These are phyloP conservation scores for Anethum foeniculum DNA, from an alignment of 140 eudicot species.

Conservation along the genomic window DNA sequence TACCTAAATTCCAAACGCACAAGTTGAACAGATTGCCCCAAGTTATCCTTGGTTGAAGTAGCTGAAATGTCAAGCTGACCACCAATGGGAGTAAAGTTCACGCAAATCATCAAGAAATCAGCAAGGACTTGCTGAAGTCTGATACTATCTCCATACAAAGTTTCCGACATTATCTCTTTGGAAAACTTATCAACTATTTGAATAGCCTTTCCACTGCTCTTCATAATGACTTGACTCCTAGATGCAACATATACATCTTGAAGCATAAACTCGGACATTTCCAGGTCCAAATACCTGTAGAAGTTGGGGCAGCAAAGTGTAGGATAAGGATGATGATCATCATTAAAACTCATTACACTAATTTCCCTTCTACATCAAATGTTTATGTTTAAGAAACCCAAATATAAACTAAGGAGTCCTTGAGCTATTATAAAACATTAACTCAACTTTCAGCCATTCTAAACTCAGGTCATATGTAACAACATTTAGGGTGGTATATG, in stretches of 20 bases:
- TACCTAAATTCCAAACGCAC: constrained; percentile 85
- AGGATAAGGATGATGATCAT: neutral
- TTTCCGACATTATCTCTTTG: constrained; percentile 36
- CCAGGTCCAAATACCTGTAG: constrained; percentile 9
- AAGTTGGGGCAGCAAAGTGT: neutral
- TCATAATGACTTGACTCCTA: constrained; percentile 71
- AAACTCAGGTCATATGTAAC: neutral
- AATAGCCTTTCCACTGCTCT: constrained; percentile 67
- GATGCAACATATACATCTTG: constrained; percentile 72
- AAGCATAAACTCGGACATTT: constrained; percentile 24
- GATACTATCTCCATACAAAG: constrained; percentile 63
- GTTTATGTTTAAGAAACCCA: neutral
- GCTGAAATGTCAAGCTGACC: constrained; percentile 56
- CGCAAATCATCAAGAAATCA: constrained; percentile 57
- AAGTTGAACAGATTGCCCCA: constrained; percentile 67
- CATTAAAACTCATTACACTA: neutral
- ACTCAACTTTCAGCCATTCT: neutral
- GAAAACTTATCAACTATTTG: constrained; percentile 39
- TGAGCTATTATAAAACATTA: neutral
- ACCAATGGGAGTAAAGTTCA: constrained; percentile 60
- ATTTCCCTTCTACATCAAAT: neutral
- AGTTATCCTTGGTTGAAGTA: constrained; percentile 42
- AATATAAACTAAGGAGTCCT: neutral
- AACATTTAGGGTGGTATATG: neutral
- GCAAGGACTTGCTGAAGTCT: constrained; percentile 91